These are phyloP conservation scores for Haberlea rhodopensis DNA, from an alignment of 257 asterid species.

Conservation along the genomic window DNA sequence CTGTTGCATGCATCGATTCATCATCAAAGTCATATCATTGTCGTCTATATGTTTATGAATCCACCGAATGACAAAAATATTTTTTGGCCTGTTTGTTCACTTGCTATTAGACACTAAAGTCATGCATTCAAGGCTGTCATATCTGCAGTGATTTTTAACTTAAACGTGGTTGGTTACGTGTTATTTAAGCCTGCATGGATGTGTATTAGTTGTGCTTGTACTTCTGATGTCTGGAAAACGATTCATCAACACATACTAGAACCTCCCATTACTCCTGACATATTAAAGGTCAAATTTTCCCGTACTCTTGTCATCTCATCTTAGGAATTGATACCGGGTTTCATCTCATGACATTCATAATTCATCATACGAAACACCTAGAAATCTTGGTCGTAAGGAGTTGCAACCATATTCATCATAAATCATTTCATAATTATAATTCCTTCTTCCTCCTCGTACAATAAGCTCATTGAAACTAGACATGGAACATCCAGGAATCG, in stretches of 20 bases:
- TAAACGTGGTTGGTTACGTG: conserved; percentile 1
- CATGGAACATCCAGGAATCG: not conserved
- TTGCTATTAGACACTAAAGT: conserved; percentile 32
- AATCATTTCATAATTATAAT: conserved; percentile 9
- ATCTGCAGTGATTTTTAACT: conserved; percentile 22
- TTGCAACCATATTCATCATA: conserved; percentile 20
- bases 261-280: not conserved
- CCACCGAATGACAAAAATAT: conserved; percentile 38
- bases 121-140: conserved; percentile 55
- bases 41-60: conserved; percentile 51
- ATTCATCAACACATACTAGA: not conserved
- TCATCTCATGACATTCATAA: conserved; percentile 19
- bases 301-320: conserved; percentile 16
- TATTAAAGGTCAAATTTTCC: not conserved
- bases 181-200: conserved; percentile 13
- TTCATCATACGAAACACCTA: conserved; percentile 1
- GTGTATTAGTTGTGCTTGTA: conserved; percentile 7
- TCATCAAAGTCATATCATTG: conserved; percentile 71
- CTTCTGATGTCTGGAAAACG: not conserved
- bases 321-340: not conserved
- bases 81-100: conserved; percentile 35
- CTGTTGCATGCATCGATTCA: conserved; percentile 87
- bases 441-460: not conserved
- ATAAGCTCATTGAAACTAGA: not conserved
- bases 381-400: not conserved